Percentiles rank a stretch among this genome's conserved stretches.
These are phyloP conservation scores for Hordeum marinum DNA, from an alignment of 176 grass and related monocot species.

Conservation along the genomic window DNA sequence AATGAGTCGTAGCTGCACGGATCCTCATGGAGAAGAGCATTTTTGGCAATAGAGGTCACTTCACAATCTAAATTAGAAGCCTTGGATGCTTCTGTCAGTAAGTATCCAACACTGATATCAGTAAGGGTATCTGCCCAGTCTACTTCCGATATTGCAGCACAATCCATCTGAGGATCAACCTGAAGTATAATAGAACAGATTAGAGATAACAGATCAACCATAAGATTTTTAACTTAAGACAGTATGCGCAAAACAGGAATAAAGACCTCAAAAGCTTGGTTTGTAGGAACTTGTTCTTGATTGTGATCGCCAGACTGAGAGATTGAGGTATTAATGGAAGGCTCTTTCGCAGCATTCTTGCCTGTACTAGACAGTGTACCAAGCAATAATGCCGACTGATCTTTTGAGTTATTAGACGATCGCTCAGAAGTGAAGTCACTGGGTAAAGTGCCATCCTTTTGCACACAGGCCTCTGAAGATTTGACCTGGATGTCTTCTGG, in stretches of 20 bases:
- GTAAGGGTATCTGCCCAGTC: conserved; percentile 95
- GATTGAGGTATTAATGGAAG: neutral
- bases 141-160: conserved; percentile 45
- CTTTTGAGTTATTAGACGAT: conserved; percentile 25
- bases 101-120: conserved; percentile 84
- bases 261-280: conserved; percentile 48
- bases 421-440: conserved; percentile 27
- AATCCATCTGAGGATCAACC: conserved; percentile 34
- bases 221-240: conserved; percentile 16
- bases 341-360: conserved; percentile 16
- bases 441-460: conserved; percentile 29
- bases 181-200: conserved; percentile 30
- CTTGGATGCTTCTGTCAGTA: conserved; percentile 88
- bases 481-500: conserved; percentile 49
- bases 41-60: conserved; percentile 40
- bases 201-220: conserved; percentile 14
- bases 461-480: conserved; percentile 17
- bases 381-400: conserved; percentile 28
- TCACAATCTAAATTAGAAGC: conserved; percentile 45
- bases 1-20: conserved; percentile 84
- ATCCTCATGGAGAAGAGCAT: conserved; percentile 34
- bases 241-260: conserved; percentile 23
- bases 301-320: conserved; percentile 30
- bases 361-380: conserved; percentile 14
- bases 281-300: conserved; percentile 42